phyloP scores from a whole-genome alignment of 352 stramenopile species.

The Discostella stelligera region DNA sequence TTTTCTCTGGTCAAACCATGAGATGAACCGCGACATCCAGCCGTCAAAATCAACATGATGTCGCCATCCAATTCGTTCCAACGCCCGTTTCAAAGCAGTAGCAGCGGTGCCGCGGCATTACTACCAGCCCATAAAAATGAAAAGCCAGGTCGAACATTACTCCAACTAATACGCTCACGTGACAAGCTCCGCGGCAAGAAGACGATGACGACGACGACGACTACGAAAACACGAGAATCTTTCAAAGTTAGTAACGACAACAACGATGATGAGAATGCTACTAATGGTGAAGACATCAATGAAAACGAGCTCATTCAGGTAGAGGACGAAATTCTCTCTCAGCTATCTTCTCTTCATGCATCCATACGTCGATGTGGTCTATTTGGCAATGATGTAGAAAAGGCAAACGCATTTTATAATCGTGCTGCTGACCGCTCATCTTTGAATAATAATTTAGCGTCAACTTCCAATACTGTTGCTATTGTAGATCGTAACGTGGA shows the following conservation, averaged over 20 bases:
- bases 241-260: not conserved
- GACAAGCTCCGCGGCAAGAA: constrained; percentile 5
- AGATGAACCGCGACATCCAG: too few relatives aligned
- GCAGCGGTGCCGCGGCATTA: not conserved
- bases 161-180: constrained; percentile 19
- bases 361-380: constrained; percentile 35
- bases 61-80: not conserved
- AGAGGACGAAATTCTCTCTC: constrained; percentile 23
- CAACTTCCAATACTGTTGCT: not conserved
- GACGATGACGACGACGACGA: not conserved
- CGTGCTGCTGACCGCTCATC: constrained; percentile 10
- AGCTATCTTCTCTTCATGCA: constrained; percentile 13
- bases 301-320: constrained; percentile 14
- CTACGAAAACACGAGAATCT: not conserved
- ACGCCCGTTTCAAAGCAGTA: not conserved
- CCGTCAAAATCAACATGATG: too few relatives aligned
- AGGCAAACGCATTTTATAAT: constrained; percentile 8
- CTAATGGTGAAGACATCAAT: not conserved
- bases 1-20: too few relatives aligned
- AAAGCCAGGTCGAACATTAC: constrained; percentile 11
- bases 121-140: not conserved
- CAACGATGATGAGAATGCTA: not conserved
- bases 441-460: not conserved
- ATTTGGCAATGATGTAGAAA: constrained; percentile 12
- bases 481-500: not conserved